phyloP scores from a whole-genome alignment of 1,139 yeast genomes.

The Diutina catenulata region DNA sequence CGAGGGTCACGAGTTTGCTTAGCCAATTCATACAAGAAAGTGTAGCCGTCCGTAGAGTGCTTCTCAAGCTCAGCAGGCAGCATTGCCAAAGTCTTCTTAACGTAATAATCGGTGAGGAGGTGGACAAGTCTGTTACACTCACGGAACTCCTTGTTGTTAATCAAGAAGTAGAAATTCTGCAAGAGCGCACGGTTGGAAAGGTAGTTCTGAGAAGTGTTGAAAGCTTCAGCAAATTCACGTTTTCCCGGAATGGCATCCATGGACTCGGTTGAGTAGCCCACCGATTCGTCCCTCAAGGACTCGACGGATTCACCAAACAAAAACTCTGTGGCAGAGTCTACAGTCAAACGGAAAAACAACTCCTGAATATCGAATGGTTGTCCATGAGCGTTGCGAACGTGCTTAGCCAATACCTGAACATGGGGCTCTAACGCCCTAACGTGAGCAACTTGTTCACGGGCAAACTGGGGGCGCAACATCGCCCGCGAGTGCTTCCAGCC shows the following conservation, averaged over 20 bases:
- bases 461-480: slow-evolving; percentile 6
- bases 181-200: slow-evolving; percentile 7
- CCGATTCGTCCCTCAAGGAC: neutral
- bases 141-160: slow-evolving; percentile 7
- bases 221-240: slow-evolving; percentile 8
- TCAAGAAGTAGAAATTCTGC: slow-evolving; percentile 9
- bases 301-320: slow-evolving; percentile 5
- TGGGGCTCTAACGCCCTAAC: slow-evolving; percentile 4
- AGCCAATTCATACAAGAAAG: slow-evolving; percentile 38
- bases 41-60: slow-evolving; percentile 29
- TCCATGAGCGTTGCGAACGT: neutral
- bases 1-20: slow-evolving; percentile 38
- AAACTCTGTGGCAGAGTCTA: slow-evolving; percentile 4
- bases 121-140: slow-evolving; percentile 21
- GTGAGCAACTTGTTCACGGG: slow-evolving; percentile 5
- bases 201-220: slow-evolving; percentile 9
- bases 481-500: slow-evolving; percentile 5
- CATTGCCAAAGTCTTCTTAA: slow-evolving; percentile 12
- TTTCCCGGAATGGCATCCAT: slow-evolving; percentile 4
- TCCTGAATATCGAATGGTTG: slow-evolving; percentile 4
- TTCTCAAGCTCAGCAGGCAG: slow-evolving; percentile 24
- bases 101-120: slow-evolving; percentile 23
- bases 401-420: neutral
- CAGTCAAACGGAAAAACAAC: slow-evolving; percentile 5
- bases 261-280: neutral